A percentile compares a stretch with the other conserved stretches of the same genome.
These are phyloP conservation scores for Penicillium verhagenii DNA, from an alignment of 495 filamentous ascomycete species.

Conservation along the genomic window DNA sequence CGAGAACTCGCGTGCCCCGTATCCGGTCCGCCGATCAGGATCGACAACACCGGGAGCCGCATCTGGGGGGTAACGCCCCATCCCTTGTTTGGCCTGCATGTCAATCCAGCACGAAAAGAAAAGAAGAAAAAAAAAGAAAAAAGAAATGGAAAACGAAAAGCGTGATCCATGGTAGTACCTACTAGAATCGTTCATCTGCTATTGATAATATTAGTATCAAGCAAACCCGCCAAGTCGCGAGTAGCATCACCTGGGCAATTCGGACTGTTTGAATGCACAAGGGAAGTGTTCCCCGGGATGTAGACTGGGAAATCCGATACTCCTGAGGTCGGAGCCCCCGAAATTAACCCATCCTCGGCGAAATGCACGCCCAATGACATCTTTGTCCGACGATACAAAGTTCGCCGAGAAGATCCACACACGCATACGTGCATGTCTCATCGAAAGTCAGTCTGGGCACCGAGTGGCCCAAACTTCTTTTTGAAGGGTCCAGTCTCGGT, in stretches of 20 bases:
- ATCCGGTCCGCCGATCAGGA: not conserved
- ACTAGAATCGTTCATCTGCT: too few species aligned
- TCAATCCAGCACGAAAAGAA: too few species aligned
- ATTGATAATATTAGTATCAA: too few species aligned
- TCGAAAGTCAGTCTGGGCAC: not conserved
- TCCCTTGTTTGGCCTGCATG: not conserved
- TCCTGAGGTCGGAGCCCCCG: too few species aligned
- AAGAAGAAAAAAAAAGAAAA: too few species aligned
- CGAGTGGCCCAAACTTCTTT: not conserved
- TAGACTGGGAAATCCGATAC: conserved; percentile 19
- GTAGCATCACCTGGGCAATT: too few species aligned
- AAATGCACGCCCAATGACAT: not conserved
- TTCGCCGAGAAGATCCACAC: not conserved
- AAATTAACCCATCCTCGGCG: conserved; percentile 12
- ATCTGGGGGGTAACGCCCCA: conserved; percentile 5
- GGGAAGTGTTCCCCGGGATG: conserved; percentile 22
- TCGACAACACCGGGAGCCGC: not conserved
- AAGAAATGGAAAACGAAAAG: too few species aligned
- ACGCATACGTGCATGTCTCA: too few species aligned
- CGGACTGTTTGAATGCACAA: too few species aligned
- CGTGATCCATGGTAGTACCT: too few species aligned
- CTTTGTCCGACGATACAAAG: not conserved
- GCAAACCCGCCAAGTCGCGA: too few species aligned
- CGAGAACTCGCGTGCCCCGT: not conserved
- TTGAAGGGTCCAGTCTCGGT: not conserved